Percentiles rank a stretch among this genome's conserved stretches.
Conservation (phyloP, 179 eudicot species). For the Dionaea muscipula region DNA sequence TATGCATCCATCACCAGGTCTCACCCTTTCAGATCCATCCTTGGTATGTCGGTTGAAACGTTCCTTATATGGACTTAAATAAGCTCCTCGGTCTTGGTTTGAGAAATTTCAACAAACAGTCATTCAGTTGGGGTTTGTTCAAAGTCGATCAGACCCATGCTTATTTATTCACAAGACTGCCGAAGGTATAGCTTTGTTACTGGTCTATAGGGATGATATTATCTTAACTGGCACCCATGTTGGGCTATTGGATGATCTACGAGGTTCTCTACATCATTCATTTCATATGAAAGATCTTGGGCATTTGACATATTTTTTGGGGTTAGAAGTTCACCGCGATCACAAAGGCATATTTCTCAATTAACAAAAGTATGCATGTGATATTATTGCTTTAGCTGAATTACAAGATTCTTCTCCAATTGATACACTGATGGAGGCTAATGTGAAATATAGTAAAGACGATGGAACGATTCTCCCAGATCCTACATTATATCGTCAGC, state of each 20-base stretch:
- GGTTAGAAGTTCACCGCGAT: neutral
- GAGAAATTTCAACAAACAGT: neutral
- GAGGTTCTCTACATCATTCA: neutral
- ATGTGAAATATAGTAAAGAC: neutral
- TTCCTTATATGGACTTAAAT: neutral
- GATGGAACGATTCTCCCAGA: neutral
- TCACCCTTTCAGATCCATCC: neutral
- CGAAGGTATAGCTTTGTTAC: neutral
- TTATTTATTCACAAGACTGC: neutral
- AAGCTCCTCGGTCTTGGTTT: slow-evolving; percentile 1
- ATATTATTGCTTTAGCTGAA: neutral
- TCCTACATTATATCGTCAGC: neutral
- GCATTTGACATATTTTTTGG: neutral
- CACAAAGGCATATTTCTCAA: neutral
- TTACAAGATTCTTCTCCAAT: neutral
- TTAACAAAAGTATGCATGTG: neutral
- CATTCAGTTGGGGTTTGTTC: too few species aligned
- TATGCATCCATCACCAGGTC: neutral
- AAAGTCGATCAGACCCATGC: too few species aligned
- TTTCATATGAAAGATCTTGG: slow-evolving; percentile 5
- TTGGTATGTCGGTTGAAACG: neutral
- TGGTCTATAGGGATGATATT: neutral
- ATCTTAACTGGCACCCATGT: neutral
- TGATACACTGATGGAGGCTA: neutral
- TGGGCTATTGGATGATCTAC: neutral